phyloP scores from a whole-genome alignment of 2,329 filamentous ascomycete species.

The Fusarium camptoceras region DNA sequence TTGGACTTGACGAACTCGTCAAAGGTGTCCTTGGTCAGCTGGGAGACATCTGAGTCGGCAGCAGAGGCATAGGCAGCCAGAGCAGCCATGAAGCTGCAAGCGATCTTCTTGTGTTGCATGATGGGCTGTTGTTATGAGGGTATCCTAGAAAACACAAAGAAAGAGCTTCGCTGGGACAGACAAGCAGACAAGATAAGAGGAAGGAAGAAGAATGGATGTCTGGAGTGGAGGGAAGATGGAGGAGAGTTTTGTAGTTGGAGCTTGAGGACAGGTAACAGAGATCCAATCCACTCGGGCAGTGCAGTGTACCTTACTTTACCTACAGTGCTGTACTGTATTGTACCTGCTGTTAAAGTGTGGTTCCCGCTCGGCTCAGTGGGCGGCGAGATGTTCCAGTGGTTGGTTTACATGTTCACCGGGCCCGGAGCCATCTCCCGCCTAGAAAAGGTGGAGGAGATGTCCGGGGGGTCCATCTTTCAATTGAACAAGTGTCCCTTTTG shows the following conservation, averaged over 20 bases:
- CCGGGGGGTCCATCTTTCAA: slow-evolving; percentile 46
- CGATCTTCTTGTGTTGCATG: slow-evolving; percentile 64
- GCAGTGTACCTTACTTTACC: neutral
- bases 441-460: slow-evolving; percentile 23
- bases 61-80: slow-evolving; percentile 69
- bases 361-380: slow-evolving; percentile 6
- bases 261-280: slow-evolving; percentile 41
- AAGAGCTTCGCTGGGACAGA: slow-evolving; percentile 36
- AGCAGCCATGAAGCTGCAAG: slow-evolving; percentile 66
- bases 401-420: slow-evolving; percentile 1
- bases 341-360: slow-evolving; percentile 6
- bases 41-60: slow-evolving; percentile 81
- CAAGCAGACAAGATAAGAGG: slow-evolving; percentile 29
- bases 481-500: slow-evolving; percentile 60
- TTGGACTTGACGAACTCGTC: slow-evolving; percentile 86
- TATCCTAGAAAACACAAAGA: slow-evolving; percentile 44
- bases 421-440: slow-evolving; percentile 40
- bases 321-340: slow-evolving; percentile 2
- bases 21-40: slow-evolving; percentile 89
- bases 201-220: slow-evolving; percentile 31
- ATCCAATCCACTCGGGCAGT: slow-evolving; percentile 14
- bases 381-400: slow-evolving; percentile 6
- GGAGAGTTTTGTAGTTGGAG: slow-evolving; percentile 53
- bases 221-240: slow-evolving; percentile 42
- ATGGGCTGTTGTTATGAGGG: slow-evolving; percentile 43